A percentile compares a stretch with the other conserved stretches of the same genome.
phyloP scores from a whole-genome alignment of 2,329 filamentous ascomycete species.

The Ceratocystiopsis brevicomis region DNA sequence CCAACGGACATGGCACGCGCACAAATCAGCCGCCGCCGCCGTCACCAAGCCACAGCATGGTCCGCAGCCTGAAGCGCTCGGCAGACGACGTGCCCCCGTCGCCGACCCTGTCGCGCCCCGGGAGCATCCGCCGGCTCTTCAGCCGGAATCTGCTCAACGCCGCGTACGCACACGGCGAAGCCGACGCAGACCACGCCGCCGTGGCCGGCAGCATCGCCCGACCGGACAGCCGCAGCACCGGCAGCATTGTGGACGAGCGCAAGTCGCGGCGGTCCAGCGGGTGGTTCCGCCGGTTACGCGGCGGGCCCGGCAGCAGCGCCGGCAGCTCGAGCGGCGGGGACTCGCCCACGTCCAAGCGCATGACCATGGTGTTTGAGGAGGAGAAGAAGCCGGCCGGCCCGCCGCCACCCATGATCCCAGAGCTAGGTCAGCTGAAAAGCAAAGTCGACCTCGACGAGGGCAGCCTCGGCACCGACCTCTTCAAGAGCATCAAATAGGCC shows the following conservation, averaged over 20 bases:
- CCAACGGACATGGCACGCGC: slow-evolving; percentile 6
- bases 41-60: slow-evolving; percentile 13
- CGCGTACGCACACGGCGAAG: slow-evolving; percentile 30
- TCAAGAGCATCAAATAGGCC: slow-evolving; percentile 36
- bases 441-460: slow-evolving; percentile 27
- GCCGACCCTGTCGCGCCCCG: slow-evolving; percentile 31
- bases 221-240: slow-evolving; percentile 31
- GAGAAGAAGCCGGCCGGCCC: slow-evolving; percentile 21
- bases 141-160: slow-evolving; percentile 36
- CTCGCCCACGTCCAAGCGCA: slow-evolving; percentile 18
- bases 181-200: slow-evolving; percentile 13
- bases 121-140: slow-evolving; percentile 38
- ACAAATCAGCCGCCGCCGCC: background rate
- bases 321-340: slow-evolving; percentile 10
- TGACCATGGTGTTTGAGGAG: slow-evolving; percentile 24
- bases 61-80: slow-evolving; percentile 23
- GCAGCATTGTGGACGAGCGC: slow-evolving; percentile 30
- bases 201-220: slow-evolving; percentile 16
- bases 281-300: slow-evolving; percentile 38
- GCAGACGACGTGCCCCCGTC: slow-evolving; percentile 33
- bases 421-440: slow-evolving; percentile 32
- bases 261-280: slow-evolving; percentile 37
- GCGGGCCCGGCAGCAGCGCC: slow-evolving; percentile 8
- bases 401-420: slow-evolving; percentile 42
- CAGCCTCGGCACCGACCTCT: slow-evolving; percentile 32